Percentiles rank a stretch among this genome's conserved stretches.
Conservation (phyloP, 345 rosid genomes). For the Erucastrum elatum region DNA sequence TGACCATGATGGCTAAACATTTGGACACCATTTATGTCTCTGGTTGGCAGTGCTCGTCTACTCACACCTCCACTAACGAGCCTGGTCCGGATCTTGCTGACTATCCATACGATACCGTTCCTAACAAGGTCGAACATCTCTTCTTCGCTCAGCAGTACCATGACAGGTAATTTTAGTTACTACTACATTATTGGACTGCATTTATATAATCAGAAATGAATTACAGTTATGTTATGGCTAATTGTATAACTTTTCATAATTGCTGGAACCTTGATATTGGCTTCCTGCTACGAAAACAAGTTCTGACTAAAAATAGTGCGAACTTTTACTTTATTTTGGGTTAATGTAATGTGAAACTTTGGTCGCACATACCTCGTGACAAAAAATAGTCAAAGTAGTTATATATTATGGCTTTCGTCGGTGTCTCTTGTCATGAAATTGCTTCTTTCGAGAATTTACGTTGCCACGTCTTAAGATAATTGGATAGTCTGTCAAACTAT, state of each 20-base stretch:
- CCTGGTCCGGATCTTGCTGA: slow-evolving; percentile 99
- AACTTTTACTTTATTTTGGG: neutral
- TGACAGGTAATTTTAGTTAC: slow-evolving; percentile 43
- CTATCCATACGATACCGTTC: slow-evolving; percentile 93
- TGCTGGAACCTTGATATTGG: neutral
- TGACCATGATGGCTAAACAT: slow-evolving; percentile 96
- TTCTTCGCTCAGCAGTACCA: slow-evolving; percentile 95
- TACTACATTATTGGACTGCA: neutral
- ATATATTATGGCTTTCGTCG: slow-evolving; percentile 4
- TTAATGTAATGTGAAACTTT: neutral
- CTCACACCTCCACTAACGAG: slow-evolving; percentile 84
- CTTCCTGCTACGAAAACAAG: neutral
- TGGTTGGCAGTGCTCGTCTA: slow-evolving; percentile 99
- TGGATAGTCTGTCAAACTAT: slow-evolving; percentile 20
- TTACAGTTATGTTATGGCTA: neutral
- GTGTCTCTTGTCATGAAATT: neutral
- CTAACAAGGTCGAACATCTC: slow-evolving; percentile 92
- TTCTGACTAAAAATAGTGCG: neutral
- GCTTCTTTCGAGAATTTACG: slow-evolving; percentile 8
- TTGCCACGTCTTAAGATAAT: slow-evolving; percentile 16
- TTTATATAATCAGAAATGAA: neutral
- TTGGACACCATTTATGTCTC: slow-evolving; percentile 87
- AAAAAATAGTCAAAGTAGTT: neutral
- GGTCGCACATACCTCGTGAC: neutral
- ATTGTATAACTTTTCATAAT: neutral